Conservation (phyloP, 176 grass and related monocot genomes). For the Poa pratensis region DNA sequence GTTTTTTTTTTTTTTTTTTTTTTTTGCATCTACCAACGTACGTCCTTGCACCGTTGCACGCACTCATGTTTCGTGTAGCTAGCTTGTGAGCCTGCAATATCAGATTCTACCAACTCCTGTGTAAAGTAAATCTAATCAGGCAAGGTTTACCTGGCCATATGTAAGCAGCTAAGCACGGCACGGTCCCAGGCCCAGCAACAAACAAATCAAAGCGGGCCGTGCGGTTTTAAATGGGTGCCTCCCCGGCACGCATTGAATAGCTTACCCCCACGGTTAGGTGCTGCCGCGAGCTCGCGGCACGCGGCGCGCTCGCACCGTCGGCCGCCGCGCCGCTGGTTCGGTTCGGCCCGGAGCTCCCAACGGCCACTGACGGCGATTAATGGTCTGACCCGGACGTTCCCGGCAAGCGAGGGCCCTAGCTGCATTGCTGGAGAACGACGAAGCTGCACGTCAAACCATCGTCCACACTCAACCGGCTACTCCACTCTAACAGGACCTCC, state of each 20-base stretch:
- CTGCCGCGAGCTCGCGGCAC: background rate
- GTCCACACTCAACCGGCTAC: background rate
- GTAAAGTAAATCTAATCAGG: background rate
- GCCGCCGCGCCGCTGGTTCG: slow-evolving; percentile 30
- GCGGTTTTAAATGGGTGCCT: background rate
- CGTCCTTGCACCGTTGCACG: no score
- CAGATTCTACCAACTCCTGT: background rate
- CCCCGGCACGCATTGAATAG: slow-evolving; percentile 37
- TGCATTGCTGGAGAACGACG: background rate
- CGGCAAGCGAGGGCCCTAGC: background rate
- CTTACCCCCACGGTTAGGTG: background rate
- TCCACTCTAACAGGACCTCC: background rate
- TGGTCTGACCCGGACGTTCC: slow-evolving; percentile 49
- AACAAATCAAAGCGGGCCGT: background rate
- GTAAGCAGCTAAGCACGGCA: no score
- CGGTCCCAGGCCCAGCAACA: background rate
- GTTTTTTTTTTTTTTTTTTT: no score
- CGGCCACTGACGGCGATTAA: slow-evolving; percentile 75
- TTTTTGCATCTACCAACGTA: no score
- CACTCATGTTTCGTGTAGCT: no score
- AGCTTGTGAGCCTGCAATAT: no score
- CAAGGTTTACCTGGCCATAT: background rate
- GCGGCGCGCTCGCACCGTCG: background rate
- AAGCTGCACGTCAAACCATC: slow-evolving; percentile 23
- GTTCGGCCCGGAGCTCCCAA: slow-evolving; percentile 47